phyloP scores from a whole-genome alignment of 2,329 filamentous ascomycete species.

The Orbilia quercus region DNA sequence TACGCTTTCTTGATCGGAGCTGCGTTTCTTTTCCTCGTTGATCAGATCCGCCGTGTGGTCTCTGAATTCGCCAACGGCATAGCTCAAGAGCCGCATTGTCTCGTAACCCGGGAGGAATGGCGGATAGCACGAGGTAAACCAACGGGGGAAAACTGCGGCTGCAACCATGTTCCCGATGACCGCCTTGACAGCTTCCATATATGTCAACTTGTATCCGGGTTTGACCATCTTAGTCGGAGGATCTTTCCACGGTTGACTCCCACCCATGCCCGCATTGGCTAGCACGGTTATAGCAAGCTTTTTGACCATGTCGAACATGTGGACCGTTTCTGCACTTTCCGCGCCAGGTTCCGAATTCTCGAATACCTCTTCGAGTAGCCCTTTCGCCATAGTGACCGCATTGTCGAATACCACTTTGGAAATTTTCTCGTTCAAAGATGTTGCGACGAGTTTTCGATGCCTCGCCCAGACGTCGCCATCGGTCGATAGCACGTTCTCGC shows the following conservation, averaged over 20 bases:
- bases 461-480: slow-evolving; percentile 60
- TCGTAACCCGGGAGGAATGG: slow-evolving; percentile 34
- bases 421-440: slow-evolving; percentile 62
- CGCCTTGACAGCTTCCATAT: slow-evolving; percentile 58
- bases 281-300: slow-evolving; percentile 62
- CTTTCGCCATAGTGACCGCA: slow-evolving; percentile 59
- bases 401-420: slow-evolving; percentile 61
- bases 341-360: slow-evolving; percentile 4
- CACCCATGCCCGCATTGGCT: slow-evolving; percentile 61
- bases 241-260: slow-evolving; percentile 56
- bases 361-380: slow-evolving; percentile 59
- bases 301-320: slow-evolving; percentile 61
- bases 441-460: slow-evolving; percentile 61
- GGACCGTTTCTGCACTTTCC: slow-evolving; percentile 32
- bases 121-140: slow-evolving; percentile 29
- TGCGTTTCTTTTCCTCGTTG: slow-evolving; percentile 28
- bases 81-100: slow-evolving; percentile 24
- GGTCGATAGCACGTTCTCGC: slow-evolving; percentile 62
- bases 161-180: slow-evolving; percentile 26
- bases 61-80: slow-evolving; percentile 35
- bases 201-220: slow-evolving; percentile 61
- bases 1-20: slow-evolving; percentile 56
- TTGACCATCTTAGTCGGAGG: slow-evolving; percentile 26
- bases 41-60: slow-evolving; percentile 25
- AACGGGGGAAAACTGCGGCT: slow-evolving; percentile 26